Conservation (phyloP, 2,329 filamentous ascomycete genomes). For the Epichloe hybrida region DNA sequence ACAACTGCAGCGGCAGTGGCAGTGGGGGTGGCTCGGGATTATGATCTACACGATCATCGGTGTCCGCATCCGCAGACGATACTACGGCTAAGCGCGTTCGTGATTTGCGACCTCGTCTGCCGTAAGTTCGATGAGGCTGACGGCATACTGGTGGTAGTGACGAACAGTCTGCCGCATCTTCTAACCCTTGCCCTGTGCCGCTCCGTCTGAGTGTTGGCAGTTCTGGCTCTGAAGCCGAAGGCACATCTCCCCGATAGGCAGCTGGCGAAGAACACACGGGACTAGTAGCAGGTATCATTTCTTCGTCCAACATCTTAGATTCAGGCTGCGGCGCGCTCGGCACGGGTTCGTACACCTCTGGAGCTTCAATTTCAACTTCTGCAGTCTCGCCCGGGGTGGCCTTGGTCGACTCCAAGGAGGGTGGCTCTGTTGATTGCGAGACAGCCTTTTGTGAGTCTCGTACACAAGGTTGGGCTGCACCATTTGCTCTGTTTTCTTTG, state of each 20-base stretch:
- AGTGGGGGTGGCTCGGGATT: background rate
- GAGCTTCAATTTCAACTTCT: background rate
- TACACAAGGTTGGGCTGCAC: conserved; percentile 3
- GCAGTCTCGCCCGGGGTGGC: conserved; percentile 17
- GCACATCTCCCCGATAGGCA: conserved; percentile 9
- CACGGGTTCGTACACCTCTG: background rate
- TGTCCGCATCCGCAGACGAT: conserved; percentile 2
- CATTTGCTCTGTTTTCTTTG: background rate
- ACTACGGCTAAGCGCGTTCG: background rate
- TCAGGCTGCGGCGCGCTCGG: background rate
- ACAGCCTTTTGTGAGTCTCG: conserved; percentile 14
- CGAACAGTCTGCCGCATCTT: conserved; percentile 13
- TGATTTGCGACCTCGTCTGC: background rate
- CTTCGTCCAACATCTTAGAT: conserved; percentile 14
- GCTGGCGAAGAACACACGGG: conserved; percentile 19
- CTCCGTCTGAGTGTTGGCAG: conserved; percentile 18
- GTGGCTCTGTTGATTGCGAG: conserved; percentile 13
- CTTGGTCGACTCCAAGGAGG: conserved; percentile 17
- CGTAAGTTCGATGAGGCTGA: conserved; percentile 3
- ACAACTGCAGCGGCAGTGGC: background rate
- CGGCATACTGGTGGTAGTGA: conserved; percentile 14
- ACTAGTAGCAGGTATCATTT: conserved; percentile 27
- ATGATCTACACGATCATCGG: background rate
- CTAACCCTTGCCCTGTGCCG: conserved; percentile 8
- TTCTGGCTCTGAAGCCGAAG: conserved; percentile 19